Percentiles rank a stretch among this genome's conserved stretches.
phyloP scores from a whole-genome alignment of 179 eudicot genomes.

The Beta macrorhiza region DNA sequence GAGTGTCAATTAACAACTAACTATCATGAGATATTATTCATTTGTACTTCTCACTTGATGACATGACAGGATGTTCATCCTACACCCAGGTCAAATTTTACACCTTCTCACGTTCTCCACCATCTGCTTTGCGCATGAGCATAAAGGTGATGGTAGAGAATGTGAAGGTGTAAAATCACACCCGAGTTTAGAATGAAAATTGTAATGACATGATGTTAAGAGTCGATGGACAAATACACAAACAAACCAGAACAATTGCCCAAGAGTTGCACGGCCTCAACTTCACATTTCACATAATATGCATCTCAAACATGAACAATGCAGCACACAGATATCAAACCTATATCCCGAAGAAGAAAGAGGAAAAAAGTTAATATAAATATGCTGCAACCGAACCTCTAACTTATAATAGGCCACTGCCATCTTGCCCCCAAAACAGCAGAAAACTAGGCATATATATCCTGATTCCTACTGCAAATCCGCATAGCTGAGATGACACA shows the following conservation, averaged over 20 bases:
- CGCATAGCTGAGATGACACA: neutral
- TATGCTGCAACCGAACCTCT: neutral
- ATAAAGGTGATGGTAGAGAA: too few relatives aligned
- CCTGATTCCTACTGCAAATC: neutral
- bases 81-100: too few relatives aligned
- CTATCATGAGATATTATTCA: neutral
- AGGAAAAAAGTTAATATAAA: neutral
- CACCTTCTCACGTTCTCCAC: too few relatives aligned
- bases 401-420: neutral
- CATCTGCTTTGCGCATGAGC: too few relatives aligned
- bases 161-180: too few relatives aligned
- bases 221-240: neutral
- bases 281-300: conserved; percentile 1
- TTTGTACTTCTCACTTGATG: neutral
- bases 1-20: neutral
- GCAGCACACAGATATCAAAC: neutral
- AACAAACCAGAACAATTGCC: neutral
- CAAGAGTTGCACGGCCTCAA: neutral
- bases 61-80: neutral
- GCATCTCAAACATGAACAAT: neutral
- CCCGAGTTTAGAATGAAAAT: too few relatives aligned
- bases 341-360: neutral
- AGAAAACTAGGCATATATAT: neutral
- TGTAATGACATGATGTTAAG: neutral
- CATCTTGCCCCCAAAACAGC: neutral